Conservation (phyloP, 2,329 filamentous ascomycete genomes). For the Remersonia thermophila region DNA sequence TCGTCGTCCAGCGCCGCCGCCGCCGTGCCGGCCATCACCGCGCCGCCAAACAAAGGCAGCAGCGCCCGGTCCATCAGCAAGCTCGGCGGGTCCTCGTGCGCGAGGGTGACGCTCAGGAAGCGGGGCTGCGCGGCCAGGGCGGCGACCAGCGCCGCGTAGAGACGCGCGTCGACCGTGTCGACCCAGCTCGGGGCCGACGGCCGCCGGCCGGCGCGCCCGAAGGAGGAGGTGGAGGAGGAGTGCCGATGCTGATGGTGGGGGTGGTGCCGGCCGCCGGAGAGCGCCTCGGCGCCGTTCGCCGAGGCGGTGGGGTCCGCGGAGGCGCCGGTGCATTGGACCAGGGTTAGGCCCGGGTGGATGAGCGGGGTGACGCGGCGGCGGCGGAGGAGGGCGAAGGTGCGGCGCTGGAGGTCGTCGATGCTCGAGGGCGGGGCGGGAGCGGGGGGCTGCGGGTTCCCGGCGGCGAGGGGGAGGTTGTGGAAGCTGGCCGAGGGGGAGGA, state of each 20-base stretch:
- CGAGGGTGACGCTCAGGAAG: constrained; percentile 64
- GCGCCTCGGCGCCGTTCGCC: neutral
- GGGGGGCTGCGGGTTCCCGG: constrained; percentile 38
- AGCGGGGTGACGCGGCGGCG: constrained; percentile 62
- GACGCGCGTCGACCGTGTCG: constrained; percentile 47
- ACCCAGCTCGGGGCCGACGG: constrained; percentile 31
- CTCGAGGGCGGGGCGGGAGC: constrained; percentile 52
- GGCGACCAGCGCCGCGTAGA: constrained; percentile 51
- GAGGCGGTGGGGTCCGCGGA: neutral
- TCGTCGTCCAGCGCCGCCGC: constrained; percentile 35
- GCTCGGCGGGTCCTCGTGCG: constrained; percentile 61
- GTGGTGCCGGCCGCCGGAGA: neutral
- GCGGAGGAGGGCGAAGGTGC: constrained; percentile 75
- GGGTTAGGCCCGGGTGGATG: constrained; percentile 53
- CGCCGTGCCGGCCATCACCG: constrained; percentile 60
- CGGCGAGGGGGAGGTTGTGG: constrained; percentile 6
- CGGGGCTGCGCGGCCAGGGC: constrained; percentile 49
- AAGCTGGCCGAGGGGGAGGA: constrained; percentile 40
- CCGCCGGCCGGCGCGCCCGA: too few species aligned
- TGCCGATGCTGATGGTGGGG: constrained; percentile 1
- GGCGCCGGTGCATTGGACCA: constrained; percentile 76
- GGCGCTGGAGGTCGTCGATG: constrained; percentile 55
- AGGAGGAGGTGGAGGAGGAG: constrained; percentile 17
- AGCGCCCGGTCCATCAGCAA: constrained; percentile 59
- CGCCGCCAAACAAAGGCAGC: constrained; percentile 53